A percentile compares a stretch with the other conserved stretches of the same genome.
Evolutionary conservation across 495 filamentous ascomycete species (phyloP).

Genomic region (Barbatosphaeria neglecta): DNA sequence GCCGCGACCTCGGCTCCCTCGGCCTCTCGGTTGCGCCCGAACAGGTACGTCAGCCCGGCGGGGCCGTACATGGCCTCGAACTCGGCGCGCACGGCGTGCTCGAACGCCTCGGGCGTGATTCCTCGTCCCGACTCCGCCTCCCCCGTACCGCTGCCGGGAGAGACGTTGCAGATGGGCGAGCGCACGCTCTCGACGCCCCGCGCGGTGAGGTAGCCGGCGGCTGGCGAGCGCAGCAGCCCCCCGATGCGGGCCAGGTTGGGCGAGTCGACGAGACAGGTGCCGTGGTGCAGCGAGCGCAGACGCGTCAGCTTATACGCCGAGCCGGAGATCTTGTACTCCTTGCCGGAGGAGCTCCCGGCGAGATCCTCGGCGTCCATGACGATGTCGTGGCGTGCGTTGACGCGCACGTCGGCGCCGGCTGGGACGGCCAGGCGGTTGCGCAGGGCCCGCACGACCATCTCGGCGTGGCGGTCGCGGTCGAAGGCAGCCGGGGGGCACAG

Average conservation of each 20-base stretch:
- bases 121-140: constrained; percentile 2
- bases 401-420: constrained; percentile 39
- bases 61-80: constrained; percentile 45
- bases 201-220: constrained; percentile 60
- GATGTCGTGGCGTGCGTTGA: constrained; percentile 91
- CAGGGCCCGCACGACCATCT: constrained; percentile 79
- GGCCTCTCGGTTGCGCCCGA: not conserved
- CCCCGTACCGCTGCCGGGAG: not conserved
- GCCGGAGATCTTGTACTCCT: constrained; percentile 71
- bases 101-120: constrained; percentile 36
- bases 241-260: constrained; percentile 56
- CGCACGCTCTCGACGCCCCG: constrained; percentile 89
- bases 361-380: constrained; percentile 44
- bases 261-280: constrained; percentile 69
- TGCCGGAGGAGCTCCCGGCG: constrained; percentile 5
- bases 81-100: constrained; percentile 34
- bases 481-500: constrained; percentile 67
- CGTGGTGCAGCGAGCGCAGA: constrained; percentile 73
- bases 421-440: constrained; percentile 22
- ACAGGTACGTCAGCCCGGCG: not conserved
- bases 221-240: constrained; percentile 58
- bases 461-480: constrained; percentile 74
- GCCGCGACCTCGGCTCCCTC: constrained; percentile 30
- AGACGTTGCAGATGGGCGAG: constrained; percentile 70
- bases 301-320: constrained; percentile 87